Base-by-base conservation (phyloP, 441 rosid genomes). In the Metrosideros polymorpha region DNA sequence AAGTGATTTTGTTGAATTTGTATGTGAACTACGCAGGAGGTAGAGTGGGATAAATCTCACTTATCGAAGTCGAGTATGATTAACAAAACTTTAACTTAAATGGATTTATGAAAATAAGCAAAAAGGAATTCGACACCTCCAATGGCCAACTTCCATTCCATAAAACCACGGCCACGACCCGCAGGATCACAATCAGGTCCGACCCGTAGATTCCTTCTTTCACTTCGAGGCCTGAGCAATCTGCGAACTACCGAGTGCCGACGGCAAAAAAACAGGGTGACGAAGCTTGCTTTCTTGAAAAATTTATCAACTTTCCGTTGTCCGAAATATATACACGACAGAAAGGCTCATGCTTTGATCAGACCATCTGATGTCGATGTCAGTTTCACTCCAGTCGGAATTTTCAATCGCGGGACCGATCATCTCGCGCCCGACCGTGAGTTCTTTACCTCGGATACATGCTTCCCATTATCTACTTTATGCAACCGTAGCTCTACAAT, bases 311-410 rank as follows among this genome's bases (percentile, higher is more conserved):
- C 9, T 35, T 71, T 39, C n/a, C 47, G 35, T 35, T 71, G n/a
- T 71, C 15, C 15, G 79, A 22, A 1, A 39, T 2, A 25, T 47
- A 71, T 24, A 22, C 47, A 22, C 3, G 49, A 22, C 49, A 3
- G 79, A 12, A 71, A 71, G 49, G 79, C 47, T 22, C 49, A 25
- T 22, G n/a, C 79, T 39, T 22, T 71, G 50, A 77, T 52, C 76
- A 50, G 32, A 27, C 17, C 57, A n/a, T 84, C 79, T 51, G 88
- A 91, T 89, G 92, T 85, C 91, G 12, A 52, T 86, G 63, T 89
- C 90, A 12, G 87, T 88, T 87, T 85, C 91, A 30, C 89, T 89
- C 52, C 87, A 84, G 51, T 66, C 86, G 35, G 85, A 82, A 82
- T 87, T 88, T 66, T 84, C 88, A 32, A 85, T 84, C 84, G 9